Conservation (phyloP, 192 early-diverging fungal species). For the Linnemannia hyalina region DNA sequence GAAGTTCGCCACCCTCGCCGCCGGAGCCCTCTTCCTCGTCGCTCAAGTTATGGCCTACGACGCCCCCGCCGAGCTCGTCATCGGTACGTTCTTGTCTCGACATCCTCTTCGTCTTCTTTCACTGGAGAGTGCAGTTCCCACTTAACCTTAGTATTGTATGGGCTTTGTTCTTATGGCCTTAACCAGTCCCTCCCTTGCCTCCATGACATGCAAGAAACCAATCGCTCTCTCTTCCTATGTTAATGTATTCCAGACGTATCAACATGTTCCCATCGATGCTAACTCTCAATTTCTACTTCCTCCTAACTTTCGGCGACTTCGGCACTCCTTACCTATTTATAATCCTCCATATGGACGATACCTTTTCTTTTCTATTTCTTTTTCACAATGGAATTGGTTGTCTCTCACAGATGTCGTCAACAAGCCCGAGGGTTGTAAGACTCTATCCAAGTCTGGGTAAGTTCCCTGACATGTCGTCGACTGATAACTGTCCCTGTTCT, state of each 20-base stretch:
- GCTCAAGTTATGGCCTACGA: conserved; percentile 51
- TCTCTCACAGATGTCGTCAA: conserved; percentile 24
- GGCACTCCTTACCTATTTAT: background rate
- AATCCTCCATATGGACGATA: background rate
- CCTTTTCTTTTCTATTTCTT: background rate
- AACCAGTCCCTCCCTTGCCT: too few relatives aligned
- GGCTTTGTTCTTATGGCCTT: too few relatives aligned
- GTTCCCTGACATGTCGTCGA: background rate
- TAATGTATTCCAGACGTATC: background rate
- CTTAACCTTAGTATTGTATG: background rate
- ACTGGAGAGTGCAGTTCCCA: background rate
- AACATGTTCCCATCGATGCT: background rate
- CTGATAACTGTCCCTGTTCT: background rate
- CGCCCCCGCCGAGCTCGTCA: conserved; percentile 28
- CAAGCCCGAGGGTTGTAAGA: conserved; percentile 43
- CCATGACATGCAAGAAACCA: background rate
- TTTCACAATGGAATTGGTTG: background rate
- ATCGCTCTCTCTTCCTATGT: background rate
- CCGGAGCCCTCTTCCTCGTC: conserved; percentile 42
- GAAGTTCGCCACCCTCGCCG: conserved; percentile 48
- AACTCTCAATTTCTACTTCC: background rate
- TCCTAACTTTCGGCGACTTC: background rate
- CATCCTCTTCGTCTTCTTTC: background rate
- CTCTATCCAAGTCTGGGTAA: conserved; percentile 38
- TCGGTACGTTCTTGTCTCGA: conserved; percentile 19